These are phyloP conservation scores for Secale cereale DNA, from an alignment of 176 grass and related monocot species.

Conservation along the genomic window DNA sequence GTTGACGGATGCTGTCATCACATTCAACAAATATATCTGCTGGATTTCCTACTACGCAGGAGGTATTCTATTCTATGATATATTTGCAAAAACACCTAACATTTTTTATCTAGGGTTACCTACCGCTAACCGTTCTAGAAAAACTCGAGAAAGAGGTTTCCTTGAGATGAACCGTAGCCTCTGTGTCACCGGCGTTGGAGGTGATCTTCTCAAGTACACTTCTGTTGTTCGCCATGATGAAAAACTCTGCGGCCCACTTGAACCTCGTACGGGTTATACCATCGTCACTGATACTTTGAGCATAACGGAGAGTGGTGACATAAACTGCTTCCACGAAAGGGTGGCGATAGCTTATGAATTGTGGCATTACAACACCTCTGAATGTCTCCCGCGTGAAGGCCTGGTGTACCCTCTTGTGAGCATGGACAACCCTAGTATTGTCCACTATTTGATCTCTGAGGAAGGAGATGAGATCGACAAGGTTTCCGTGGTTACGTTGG, in stretches of 20 bases:
- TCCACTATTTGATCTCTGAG: no score
- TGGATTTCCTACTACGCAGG: not conserved
- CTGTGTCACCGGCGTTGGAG: not conserved
- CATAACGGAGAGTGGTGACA: not conserved
- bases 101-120: not conserved
- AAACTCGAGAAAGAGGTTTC: not conserved
- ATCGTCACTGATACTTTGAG: not conserved
- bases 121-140: not conserved
- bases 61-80: not conserved
- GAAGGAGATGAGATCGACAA: no score
- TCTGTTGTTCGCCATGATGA: not conserved
- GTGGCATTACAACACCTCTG: not conserved
- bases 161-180: not conserved
- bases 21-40: not conserved
- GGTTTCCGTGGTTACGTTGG: no score
- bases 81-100: not conserved
- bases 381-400: not conserved
- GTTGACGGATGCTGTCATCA: not conserved
- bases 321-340: rapidly evolving
- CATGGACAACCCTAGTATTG: no score
- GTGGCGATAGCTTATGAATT: not conserved
- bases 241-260: not conserved
- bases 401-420: no score
- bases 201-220: not conserved
- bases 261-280: not conserved